Evolutionary conservation across 1,284 basidiomycete genomes (phyloP), one percentile per base, ranked within the genome.

Genomic region (Hemileia vastatrix): DNA sequence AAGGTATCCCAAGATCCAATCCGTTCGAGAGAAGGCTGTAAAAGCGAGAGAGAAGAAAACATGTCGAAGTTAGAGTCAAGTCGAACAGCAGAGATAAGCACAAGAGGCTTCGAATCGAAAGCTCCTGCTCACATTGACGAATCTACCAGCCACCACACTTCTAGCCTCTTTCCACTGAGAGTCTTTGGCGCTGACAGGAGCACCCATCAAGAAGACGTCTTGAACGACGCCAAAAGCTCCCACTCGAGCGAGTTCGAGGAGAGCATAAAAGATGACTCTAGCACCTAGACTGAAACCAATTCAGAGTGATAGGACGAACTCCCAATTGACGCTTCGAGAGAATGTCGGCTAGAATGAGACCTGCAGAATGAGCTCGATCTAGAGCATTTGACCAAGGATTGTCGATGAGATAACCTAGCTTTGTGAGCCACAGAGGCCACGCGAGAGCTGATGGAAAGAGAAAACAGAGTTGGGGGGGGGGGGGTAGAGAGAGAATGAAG

Each of bases 381-480:
- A 71, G 59, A 3, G 73, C 73, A 49, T 75, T 75, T 15, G 71
- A 73, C 73, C 73, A 75, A 0, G 73, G 73, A 44, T 75, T 75
- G 67, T 75, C 73, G 67, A 75, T 75, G 19, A 75, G 55, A 43
- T 73, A 74, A 19, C 71, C 71, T 19, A 75, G 67, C 66, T 75
- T 75, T 48, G 72, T 70, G 27, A 75, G 15, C 90, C n/a, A n/a
- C n/a, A n/a, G n/a, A n/a, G n/a, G n/a, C n/a, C n/a, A n/a, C n/a
- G n/a, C n/a, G n/a, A 75, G 64, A 8, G 73, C 73, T 21, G 54
- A 67, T 13, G n/a, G n/a, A 67, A 52, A 65, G 32, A 31, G 11
- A 32, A 23, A 58, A 24, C 24, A 4, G 9, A 13, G 24, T 47
- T 23, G 8, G 32, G 15, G 43, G 8, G 4, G 24, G 6, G 21